phyloP scores from a whole-genome alignment of 2,329 filamentous ascomycete species.

The Diaporthe eres region DNA sequence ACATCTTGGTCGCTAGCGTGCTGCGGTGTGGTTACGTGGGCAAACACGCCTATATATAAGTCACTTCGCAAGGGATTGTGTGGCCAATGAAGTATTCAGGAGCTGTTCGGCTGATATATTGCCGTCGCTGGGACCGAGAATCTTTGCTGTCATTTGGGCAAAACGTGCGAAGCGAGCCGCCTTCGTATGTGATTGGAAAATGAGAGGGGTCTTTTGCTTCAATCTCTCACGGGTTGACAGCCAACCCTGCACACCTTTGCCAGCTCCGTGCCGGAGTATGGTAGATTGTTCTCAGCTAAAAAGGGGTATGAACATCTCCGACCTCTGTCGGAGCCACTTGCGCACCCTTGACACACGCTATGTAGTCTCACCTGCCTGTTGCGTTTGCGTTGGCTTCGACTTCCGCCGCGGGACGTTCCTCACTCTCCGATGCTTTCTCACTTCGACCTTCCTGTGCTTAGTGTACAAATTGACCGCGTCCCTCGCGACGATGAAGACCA shows the following conservation, averaged over 20 bases:
- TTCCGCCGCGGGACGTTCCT: constrained; percentile 58
- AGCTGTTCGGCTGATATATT: neutral
- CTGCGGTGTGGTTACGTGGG: neutral
- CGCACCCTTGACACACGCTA: neutral
- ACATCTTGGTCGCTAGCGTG: neutral
- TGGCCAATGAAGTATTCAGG: neutral
- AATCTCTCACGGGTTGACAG: neutral
- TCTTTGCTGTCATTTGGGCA: neutral
- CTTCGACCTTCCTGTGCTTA: constrained; percentile 73
- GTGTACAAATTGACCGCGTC: constrained; percentile 73
- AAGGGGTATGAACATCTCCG: neutral
- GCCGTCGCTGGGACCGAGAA: neutral
- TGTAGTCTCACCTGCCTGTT: constrained; percentile 1
- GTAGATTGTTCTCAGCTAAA: neutral
- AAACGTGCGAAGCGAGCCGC: neutral
- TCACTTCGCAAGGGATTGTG: neutral
- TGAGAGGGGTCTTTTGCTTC: no score
- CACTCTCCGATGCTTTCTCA: constrained; percentile 67
- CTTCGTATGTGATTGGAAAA: neutral
- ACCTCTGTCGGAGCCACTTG: neutral
- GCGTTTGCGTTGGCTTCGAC: constrained; percentile 21
- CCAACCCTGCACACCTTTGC: neutral
- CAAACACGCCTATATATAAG: neutral
- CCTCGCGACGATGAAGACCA: constrained; percentile 88
- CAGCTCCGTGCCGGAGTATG: neutral